Evolutionary conservation across 208 protist genomes (phyloP).

Genomic region (Lotmaria passim): DNA sequence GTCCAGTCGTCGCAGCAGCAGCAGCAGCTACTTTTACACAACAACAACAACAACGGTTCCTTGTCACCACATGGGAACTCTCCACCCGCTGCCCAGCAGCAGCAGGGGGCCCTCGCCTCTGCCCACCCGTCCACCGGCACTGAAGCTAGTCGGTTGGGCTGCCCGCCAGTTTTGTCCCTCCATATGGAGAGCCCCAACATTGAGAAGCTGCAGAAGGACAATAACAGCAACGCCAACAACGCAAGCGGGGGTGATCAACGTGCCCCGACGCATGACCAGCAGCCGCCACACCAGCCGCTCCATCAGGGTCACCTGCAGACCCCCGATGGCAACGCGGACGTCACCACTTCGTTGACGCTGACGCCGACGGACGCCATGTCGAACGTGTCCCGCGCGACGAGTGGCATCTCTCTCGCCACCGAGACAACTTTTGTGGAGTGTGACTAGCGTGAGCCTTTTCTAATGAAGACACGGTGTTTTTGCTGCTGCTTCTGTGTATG

Average conservation of each 20-base stretch:
- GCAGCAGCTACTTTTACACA: background rate
- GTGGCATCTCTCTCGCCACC: slow-evolving; percentile 16
- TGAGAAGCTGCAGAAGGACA: background rate
- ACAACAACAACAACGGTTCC: background rate
- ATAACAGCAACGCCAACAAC: background rate
- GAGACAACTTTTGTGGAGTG: slow-evolving; percentile 19
- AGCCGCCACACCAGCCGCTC: slow-evolving; percentile 5
- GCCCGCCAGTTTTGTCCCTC: slow-evolving; percentile 9
- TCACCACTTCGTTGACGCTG: slow-evolving; percentile 11
- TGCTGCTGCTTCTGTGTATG: background rate
- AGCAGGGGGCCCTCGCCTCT: slow-evolving; percentile 2
- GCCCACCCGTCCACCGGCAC: background rate
- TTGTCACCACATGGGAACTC: background rate
- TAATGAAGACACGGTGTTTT: background rate
- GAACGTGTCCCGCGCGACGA: slow-evolving; percentile 15
- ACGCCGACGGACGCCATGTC: slow-evolving; percentile 7
- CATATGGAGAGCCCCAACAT: background rate
- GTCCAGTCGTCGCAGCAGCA: slow-evolving; percentile 1
- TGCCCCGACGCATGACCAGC: background rate
- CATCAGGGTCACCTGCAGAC: slow-evolving; percentile 14
- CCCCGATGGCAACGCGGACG: slow-evolving; percentile 6
- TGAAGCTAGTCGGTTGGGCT: background rate
- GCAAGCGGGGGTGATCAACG: background rate
- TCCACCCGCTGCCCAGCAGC: slow-evolving; percentile 4
- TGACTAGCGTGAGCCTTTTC: background rate